Base-by-base conservation (phyloP, 345 rosid genomes). In the Corchorus olitorius region DNA sequence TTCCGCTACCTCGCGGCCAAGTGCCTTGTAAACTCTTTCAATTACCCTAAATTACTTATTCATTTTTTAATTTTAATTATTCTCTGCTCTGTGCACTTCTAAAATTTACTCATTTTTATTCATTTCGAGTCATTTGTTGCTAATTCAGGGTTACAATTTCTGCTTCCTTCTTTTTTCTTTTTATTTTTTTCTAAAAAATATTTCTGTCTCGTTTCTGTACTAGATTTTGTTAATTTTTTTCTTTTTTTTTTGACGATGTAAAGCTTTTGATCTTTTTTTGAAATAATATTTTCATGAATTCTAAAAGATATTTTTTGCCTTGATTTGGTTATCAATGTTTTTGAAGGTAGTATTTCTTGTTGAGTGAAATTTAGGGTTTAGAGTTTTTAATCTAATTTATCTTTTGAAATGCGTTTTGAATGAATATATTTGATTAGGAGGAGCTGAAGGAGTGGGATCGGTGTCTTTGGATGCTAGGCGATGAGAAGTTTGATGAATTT, bases 361-460 rank as follows among this genome's bases (percentile, higher is more conserved):
- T 45, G 65, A 4, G 56, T 69, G 53, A 27, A 63, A 45, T 34
- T 54, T 73, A 37, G 78, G 62, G 22, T 54, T 49, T 78, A 72
- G 79, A 77, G 80, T 79, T 84, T 70, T 72, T 49, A 55, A 52
- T 69, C 1, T 0, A 17, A 39, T 1, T n/a, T 64, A 13, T 12
- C 27, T 2, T 7, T 33, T 70, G 10, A n/a, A 22, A 58, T 22
- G 1, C 27, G 1, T 22, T 70, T 52, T 70, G 19, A 52, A 33
- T 52, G 46, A 33, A 2, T 59, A 37, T 80, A 61, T 72, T 54
- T 78, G 34, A 65, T 55, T 83, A 93, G 99, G 98, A 96, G 85
- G 98, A 95, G 79, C 79, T 95, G 77, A 95, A 90, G 81, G 99
- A 95, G 81, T 93, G 99, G 99, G 98, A 96, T 78, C 97, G 94